A percentile compares a stretch with the other conserved stretches of the same genome.
Evolutionary conservation across 306 rosid species (phyloP).

Genomic region (Corylus heterophylla): DNA sequence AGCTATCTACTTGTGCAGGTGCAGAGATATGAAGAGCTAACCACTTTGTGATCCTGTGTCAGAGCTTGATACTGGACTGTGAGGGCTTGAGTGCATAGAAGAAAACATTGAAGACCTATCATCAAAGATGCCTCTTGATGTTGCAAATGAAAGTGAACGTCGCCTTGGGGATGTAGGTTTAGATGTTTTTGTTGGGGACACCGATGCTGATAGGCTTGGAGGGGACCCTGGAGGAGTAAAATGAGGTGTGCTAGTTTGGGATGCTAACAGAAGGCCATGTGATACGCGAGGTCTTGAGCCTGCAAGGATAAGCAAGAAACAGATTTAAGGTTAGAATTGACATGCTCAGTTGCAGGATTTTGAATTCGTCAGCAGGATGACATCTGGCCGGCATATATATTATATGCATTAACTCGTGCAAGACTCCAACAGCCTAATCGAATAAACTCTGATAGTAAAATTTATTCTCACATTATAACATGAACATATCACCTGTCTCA

Average conservation of each 20-base stretch:
- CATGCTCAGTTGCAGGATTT: conserved; percentile 21
- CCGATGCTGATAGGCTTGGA: conserved; percentile 65
- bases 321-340: conserved; percentile 7
- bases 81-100: conserved; percentile 37
- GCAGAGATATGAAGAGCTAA: conserved; percentile 31
- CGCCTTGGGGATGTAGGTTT: conserved; percentile 83
- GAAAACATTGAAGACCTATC: conserved; percentile 57
- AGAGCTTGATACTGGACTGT: conserved; percentile 47
- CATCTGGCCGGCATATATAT: background rate
- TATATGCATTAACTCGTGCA: background rate
- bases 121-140: conserved; percentile 67
- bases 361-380: conserved; percentile 13
- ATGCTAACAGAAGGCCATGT: conserved; percentile 60
- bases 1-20: conserved; percentile 5
- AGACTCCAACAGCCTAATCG: background rate
- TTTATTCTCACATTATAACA: conserved; percentile 9
- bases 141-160: conserved; percentile 64
- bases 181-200: conserved; percentile 77
- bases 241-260: conserved; percentile 74
- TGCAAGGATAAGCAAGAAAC: conserved; percentile 28
- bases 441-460: background rate
- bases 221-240: conserved; percentile 81
- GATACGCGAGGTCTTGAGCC: conserved; percentile 55
- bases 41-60: conserved; percentile 61
- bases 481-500: conserved; percentile 54